Evolutionary conservation across 192 early-diverging fungal species (phyloP).

Genomic region (Entrophospora sp.): DNA sequence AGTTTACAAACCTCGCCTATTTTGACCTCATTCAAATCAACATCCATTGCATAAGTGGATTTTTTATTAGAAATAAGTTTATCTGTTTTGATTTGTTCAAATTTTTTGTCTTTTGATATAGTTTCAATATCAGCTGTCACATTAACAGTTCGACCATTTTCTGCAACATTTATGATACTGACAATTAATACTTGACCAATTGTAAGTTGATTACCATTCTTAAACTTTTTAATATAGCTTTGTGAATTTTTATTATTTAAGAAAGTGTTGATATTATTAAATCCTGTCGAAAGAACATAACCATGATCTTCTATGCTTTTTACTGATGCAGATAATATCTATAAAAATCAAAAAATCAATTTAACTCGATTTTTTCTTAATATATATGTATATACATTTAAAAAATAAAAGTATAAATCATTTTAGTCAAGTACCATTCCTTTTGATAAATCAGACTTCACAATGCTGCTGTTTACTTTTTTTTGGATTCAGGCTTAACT

Average conservation of each 20-base stretch:
- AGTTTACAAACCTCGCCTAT: not conserved
- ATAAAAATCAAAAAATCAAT: slow-evolving; percentile 4
- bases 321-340: slow-evolving; percentile 59
- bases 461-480: slow-evolving; percentile 65
- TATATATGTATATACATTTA: not conserved
- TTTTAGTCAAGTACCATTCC: slow-evolving; percentile 51
- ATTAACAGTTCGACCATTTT: slow-evolving; percentile 54
- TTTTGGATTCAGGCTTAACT: slow-evolving; percentile 72
- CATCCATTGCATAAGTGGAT: not conserved
- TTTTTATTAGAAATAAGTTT: no score
- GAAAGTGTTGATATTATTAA: slow-evolving; percentile 64
- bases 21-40: not conserved
- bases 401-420: not conserved
- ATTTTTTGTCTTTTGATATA: slow-evolving; percentile 38
- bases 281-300: slow-evolving; percentile 71
- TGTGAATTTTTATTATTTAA: slow-evolving; percentile 59
- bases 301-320: slow-evolving; percentile 89
- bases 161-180: slow-evolving; percentile 50
- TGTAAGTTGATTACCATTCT: slow-evolving; percentile 47
- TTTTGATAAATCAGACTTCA: slow-evolving; percentile 51
- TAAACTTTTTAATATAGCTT: slow-evolving; percentile 52
- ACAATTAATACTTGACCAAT: slow-evolving; percentile 71
- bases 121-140: slow-evolving; percentile 55
- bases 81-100: slow-evolving; percentile 23
- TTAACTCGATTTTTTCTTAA: not conserved